These are phyloP conservation scores for Collybiopsis confluens DNA, from an alignment of 768 basidiomycete species.

Conservation along the genomic window DNA sequence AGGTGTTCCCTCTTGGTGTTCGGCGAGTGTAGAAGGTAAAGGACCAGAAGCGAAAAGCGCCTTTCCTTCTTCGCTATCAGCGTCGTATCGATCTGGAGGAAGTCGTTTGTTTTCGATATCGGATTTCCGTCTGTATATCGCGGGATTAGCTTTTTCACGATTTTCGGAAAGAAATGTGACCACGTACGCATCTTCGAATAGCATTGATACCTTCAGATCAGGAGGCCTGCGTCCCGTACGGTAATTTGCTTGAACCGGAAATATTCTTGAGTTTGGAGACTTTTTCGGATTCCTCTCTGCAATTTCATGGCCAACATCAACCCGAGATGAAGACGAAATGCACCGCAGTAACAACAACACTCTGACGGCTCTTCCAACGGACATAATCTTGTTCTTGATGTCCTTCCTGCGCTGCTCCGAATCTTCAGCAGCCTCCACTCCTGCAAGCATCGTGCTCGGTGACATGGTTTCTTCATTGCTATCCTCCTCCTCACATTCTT, in stretches of 20 bases:
- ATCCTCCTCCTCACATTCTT: slow-evolving; percentile 88
- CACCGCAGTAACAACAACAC: slow-evolving; percentile 95
- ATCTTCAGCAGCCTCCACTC: slow-evolving; percentile 39
- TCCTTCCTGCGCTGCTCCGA: slow-evolving; percentile 74
- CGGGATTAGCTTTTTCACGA: neutral
- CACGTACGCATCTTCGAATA: too few relatives aligned
- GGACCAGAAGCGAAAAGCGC: slow-evolving; percentile 47
- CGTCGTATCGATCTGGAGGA: slow-evolving; percentile 93
- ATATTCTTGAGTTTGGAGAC: slow-evolving; percentile 96
- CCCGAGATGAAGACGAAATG: slow-evolving; percentile 23
- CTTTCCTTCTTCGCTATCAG: slow-evolving; percentile 64
- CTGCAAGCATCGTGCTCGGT: slow-evolving; percentile 32
- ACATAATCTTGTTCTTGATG: slow-evolving; percentile 98
- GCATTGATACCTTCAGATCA: too few relatives aligned
- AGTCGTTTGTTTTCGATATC: slow-evolving; percentile 99
- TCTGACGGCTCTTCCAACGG: slow-evolving; percentile 92
- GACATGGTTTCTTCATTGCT: slow-evolving; percentile 42
- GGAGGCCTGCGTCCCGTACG: too few relatives aligned
- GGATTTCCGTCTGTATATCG: slow-evolving; percentile 72
- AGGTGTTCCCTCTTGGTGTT: too few relatives aligned
- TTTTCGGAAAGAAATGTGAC: too few relatives aligned
- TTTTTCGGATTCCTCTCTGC: slow-evolving; percentile 94
- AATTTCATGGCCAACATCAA: neutral
- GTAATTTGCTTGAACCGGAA: slow-evolving; percentile 69
- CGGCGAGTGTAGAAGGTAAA: slow-evolving; percentile 52